Base-by-base conservation (phyloP, 345 rosid species). In the Eucalyptus albens region DNA sequence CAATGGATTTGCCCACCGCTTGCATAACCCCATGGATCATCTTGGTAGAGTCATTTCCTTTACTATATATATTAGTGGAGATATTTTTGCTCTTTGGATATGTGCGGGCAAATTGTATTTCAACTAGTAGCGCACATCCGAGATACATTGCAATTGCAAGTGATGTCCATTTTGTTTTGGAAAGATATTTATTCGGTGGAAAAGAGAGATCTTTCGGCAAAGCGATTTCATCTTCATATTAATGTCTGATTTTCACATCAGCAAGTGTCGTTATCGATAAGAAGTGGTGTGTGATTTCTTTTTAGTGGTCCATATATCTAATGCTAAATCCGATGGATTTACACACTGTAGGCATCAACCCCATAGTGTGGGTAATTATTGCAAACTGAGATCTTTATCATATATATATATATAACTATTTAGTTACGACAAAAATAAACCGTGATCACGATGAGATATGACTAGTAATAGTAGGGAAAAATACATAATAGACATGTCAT, bases 181-280 rank as follows among this genome's bases (percentile, higher is more conserved):
- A 60, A 27, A 60, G 31, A 29, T 60, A 60, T 26, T 60, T 13
- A 26, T 27, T 27, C 8, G 8, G 6, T 12, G 27, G 7, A 60
- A 60, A 4, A 60, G 67, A 59, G 67, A 53, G 10, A 60, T 60
- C n/a, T 24, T 60, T 27, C 0, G 4, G 67, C 67, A 12, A 26
- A 60, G 67, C 16, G n/a, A 60, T 60, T 26, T 27, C 67, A 26
- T 60, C 15, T 60, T 11, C 4, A 60, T 11, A 12, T 27, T 60
- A 27, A 6, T 11, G 31, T 60, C 2, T 6, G 67, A 8, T 27
- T 60, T 60, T 27, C 67, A 60, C 15, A 9, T 60, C 1, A 26
- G 7, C 3, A 0, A 13, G 15, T 4, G 0, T 60, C 16, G 2
- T 60, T 26, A 26, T 60, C 15, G 0, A 2, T 60, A 60, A 29